These are phyloP conservation scores for Acrodontium crateriforme DNA, from an alignment of 2,329 filamentous ascomycete genomes.

Conservation along the genomic window DNA sequence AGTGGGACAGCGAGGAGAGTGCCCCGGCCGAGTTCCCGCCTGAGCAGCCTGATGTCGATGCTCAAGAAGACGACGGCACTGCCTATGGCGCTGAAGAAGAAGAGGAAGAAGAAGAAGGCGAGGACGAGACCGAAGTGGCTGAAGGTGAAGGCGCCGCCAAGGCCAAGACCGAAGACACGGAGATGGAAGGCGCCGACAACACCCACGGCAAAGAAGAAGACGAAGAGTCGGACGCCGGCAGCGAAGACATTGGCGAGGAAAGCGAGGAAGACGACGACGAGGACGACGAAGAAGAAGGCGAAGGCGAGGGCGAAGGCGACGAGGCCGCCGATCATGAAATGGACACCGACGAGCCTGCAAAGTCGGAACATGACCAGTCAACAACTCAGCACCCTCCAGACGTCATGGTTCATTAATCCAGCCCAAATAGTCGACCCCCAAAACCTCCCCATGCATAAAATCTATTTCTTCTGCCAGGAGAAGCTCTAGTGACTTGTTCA, in stretches of 20 bases:
- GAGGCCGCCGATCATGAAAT: slow-evolving; percentile 18
- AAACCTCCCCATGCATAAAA: no score
- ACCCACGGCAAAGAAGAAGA: slow-evolving; percentile 47
- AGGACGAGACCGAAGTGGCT: slow-evolving; percentile 40
- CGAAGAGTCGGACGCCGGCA: slow-evolving; percentile 48
- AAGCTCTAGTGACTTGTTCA: no score
- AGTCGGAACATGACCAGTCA: slow-evolving; percentile 2
- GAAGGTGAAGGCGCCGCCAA: slow-evolving; percentile 31
- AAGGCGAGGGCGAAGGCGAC: slow-evolving; percentile 21
- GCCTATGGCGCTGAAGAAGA: slow-evolving; percentile 81
- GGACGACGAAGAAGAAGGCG: slow-evolving; percentile 26
- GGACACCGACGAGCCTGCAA: slow-evolving; percentile 15
- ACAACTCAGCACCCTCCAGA: slow-evolving; percentile 3
- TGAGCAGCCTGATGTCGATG: slow-evolving; percentile 91
- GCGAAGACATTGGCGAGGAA: slow-evolving; percentile 36
- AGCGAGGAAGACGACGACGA: slow-evolving; percentile 32
- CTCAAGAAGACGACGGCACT: slow-evolving; percentile 64
- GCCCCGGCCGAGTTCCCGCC: slow-evolving; percentile 92
- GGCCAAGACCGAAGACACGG: slow-evolving; percentile 43
- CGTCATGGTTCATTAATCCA: slow-evolving; percentile 7
- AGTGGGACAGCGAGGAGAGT: slow-evolving; percentile 98
- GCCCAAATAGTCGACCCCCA: background rate
- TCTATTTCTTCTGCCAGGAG: no score
- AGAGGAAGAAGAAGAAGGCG: slow-evolving; percentile 52
- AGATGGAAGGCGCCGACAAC: slow-evolving; percentile 60